Evolutionary conservation across 345 rosid genomes (phyloP).

Genomic region (Excoecaria cochinchinensis): DNA sequence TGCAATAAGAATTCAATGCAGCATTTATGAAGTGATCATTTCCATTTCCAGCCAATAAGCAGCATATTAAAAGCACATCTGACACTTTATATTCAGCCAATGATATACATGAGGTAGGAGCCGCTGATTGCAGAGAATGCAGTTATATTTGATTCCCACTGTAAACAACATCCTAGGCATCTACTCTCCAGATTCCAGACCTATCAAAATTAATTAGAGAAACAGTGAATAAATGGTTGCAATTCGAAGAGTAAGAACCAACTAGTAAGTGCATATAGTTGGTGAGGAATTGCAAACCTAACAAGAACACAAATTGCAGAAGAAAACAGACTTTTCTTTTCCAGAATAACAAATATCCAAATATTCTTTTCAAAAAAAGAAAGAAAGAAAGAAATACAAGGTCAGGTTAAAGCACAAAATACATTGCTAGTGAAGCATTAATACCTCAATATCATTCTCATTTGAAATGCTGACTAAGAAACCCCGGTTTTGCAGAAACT

Average conservation of each 20-base stretch:
- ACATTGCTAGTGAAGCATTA: not conserved
- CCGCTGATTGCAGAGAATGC: slow-evolving; percentile 71
- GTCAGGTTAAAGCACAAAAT: not conserved
- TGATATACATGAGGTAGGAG: slow-evolving; percentile 67
- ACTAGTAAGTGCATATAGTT: not conserved
- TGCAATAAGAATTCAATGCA: slow-evolving; percentile 15
- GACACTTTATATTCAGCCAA: slow-evolving; percentile 14
- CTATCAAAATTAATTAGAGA: slow-evolving; percentile 37
- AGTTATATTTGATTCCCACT: slow-evolving; percentile 81
- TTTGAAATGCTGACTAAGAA: slow-evolving; percentile 61
- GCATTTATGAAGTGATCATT: slow-evolving; percentile 10
- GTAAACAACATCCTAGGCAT: slow-evolving; percentile 44
- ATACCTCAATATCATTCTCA: slow-evolving; percentile 81
- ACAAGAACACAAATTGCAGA: not conserved
- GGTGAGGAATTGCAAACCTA: not conserved
- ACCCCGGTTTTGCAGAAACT: slow-evolving; percentile 83
- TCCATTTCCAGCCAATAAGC: slow-evolving; percentile 14
- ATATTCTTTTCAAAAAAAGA: too few species aligned
- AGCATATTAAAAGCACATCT: slow-evolving; percentile 4
- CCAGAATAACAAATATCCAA: too few species aligned
- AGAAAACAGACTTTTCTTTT: too few species aligned
- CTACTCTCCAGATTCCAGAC: slow-evolving; percentile 83
- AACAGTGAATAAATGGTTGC: not conserved
- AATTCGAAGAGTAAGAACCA: not conserved
- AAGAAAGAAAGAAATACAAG: too few species aligned